Conservation (phyloP, 495 filamentous ascomycete species). For the Aspergillus campestris region DNA sequence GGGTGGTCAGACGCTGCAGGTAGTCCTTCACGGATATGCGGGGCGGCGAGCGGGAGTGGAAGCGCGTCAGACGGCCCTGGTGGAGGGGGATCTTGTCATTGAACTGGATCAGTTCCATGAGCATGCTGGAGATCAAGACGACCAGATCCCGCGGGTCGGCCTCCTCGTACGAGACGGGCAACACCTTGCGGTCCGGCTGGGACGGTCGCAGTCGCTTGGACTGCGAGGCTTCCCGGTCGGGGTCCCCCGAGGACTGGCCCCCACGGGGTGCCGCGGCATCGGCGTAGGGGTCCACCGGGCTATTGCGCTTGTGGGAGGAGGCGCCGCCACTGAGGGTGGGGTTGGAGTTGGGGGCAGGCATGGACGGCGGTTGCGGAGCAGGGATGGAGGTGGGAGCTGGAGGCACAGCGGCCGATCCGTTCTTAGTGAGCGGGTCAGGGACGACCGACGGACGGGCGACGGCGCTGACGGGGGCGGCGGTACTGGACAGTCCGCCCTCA, state of each 20-base stretch:
- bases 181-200: slow-evolving; percentile 54
- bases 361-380: slow-evolving; percentile 16
- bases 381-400: slow-evolving; percentile 14
- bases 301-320: slow-evolving; percentile 38
- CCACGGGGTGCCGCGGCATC: slow-evolving; percentile 25
- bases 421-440: slow-evolving; percentile 10
- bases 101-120: slow-evolving; percentile 83
- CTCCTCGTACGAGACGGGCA: slow-evolving; percentile 70
- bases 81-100: slow-evolving; percentile 85
- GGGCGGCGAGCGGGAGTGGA: slow-evolving; percentile 91
- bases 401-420: slow-evolving; percentile 14
- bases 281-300: slow-evolving; percentile 22
- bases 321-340: slow-evolving; percentile 14
- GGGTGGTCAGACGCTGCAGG: slow-evolving; percentile 81
- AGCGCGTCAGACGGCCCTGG: slow-evolving; percentile 78
- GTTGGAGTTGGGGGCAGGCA: slow-evolving; percentile 29
- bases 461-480: slow-evolving; percentile 28
- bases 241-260: slow-evolving; percentile 36
- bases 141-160: slow-evolving; percentile 80
- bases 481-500: slow-evolving; percentile 18
- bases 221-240: slow-evolving; percentile 42
- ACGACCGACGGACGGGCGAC: slow-evolving; percentile 15
- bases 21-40: slow-evolving; percentile 92
- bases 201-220: slow-evolving; percentile 45
- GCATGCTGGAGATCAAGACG: slow-evolving; percentile 85